phyloP scores from a whole-genome alignment of 495 filamentous ascomycete species.

The Tuber magnatum region DNA sequence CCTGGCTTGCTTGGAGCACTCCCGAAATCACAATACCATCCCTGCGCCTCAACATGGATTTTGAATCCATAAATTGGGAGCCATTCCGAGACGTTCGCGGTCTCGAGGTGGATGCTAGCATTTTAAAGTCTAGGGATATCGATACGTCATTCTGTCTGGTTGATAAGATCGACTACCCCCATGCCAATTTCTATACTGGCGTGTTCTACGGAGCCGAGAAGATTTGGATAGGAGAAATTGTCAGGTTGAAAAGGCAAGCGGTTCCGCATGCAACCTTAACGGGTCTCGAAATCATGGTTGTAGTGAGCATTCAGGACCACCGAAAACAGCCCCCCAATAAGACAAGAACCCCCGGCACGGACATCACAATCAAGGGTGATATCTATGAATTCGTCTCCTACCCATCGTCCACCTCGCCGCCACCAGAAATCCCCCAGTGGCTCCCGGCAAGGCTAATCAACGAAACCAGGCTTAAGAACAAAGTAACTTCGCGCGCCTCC shows the following conservation, averaged over 20 bases:
- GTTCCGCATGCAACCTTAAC: constrained; percentile 33
- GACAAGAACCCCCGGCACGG: constrained; percentile 16
- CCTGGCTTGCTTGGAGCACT: constrained; percentile 59
- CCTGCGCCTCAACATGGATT: constrained; percentile 37
- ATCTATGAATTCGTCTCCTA: constrained; percentile 31
- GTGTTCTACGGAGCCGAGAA: constrained; percentile 59
- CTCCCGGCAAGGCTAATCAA: constrained; percentile 23
- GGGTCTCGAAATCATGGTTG: constrained; percentile 51
- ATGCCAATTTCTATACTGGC: constrained; percentile 49
- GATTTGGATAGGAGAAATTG: constrained; percentile 54
- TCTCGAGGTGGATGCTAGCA: constrained; percentile 54
- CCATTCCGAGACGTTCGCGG: constrained; percentile 36
- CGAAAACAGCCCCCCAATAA: constrained; percentile 9
- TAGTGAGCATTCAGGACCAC: constrained; percentile 43
- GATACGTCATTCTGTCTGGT: constrained; percentile 54
- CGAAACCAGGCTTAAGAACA: constrained; percentile 25
- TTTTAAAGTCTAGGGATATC: constrained; percentile 53
- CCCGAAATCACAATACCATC: constrained; percentile 43
- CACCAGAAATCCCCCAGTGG: constrained; percentile 26
- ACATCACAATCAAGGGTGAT: constrained; percentile 33
- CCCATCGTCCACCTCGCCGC: constrained; percentile 13
- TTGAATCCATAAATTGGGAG: constrained; percentile 52
- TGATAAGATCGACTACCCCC: constrained; percentile 44
- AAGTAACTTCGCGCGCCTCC: constrained; percentile 14
- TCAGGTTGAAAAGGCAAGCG: constrained; percentile 44